Conservation (phyloP, 2,329 filamentous ascomycete species). For the Hirsutella rhossiliensis region DNA sequence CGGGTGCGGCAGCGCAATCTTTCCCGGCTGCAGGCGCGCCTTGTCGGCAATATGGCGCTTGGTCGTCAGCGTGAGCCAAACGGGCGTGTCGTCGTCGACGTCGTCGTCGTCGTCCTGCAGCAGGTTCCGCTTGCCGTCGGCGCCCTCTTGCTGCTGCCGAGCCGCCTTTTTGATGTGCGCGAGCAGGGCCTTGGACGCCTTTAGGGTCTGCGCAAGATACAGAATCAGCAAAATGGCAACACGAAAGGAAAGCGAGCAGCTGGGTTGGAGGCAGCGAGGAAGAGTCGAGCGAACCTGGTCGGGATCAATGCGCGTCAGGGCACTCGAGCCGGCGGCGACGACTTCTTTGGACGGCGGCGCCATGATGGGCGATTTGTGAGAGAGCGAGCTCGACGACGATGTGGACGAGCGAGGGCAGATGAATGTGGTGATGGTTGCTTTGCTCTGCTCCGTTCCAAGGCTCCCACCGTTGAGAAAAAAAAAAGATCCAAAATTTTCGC, state of each 20-base stretch:
- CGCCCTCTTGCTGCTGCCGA: slow-evolving; percentile 30
- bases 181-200: slow-evolving; percentile 51
- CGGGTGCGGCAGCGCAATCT: slow-evolving; percentile 67
- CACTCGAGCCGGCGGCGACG: slow-evolving; percentile 17
- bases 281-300: slow-evolving; percentile 22
- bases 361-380: slow-evolving; percentile 10
- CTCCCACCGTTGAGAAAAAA: neutral
- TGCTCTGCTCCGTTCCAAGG: neutral
- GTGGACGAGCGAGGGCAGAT: neutral
- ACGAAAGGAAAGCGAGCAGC: no score
- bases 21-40: slow-evolving; percentile 69
- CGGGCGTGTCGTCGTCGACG: slow-evolving; percentile 34
- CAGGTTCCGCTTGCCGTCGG: slow-evolving; percentile 40
- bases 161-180: slow-evolving; percentile 47
- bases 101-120: slow-evolving; percentile 21
- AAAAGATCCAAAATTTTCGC: slow-evolving; percentile 17
- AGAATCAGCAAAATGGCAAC: neutral
- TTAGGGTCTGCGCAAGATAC: slow-evolving; percentile 37
- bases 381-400: neutral
- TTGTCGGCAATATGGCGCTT: slow-evolving; percentile 60
- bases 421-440: neutral
- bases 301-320: slow-evolving; percentile 23
- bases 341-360: slow-evolving; percentile 32
- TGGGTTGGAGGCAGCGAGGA: neutral
- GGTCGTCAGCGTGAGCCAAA: slow-evolving; percentile 52